Percentiles rank a stretch among this genome's conserved stretches.
Evolutionary conservation across 2,329 filamentous ascomycete genomes (phyloP).

Genomic region (Colletotrichum incanum): DNA sequence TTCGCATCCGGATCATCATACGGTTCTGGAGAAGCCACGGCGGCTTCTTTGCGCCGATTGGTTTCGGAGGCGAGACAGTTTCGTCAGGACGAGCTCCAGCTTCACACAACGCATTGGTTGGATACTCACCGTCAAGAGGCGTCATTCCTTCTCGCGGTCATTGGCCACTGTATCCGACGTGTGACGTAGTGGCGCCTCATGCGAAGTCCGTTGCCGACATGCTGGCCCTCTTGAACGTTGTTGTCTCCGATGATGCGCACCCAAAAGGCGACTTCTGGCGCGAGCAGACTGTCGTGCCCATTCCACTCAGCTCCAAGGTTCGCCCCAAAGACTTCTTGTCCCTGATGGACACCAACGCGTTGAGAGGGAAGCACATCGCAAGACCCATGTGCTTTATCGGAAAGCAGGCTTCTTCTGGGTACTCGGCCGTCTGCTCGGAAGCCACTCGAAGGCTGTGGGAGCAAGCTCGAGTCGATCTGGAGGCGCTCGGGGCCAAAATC

Average conservation of each 20-base stretch:
- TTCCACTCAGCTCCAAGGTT: constrained; percentile 53
- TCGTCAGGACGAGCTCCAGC: too few species aligned
- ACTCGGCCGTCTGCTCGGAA: constrained; percentile 19
- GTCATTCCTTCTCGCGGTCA: too few species aligned
- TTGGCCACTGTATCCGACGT: too few species aligned
- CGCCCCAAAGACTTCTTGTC: constrained; percentile 53
- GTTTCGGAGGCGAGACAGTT: constrained; percentile 53
- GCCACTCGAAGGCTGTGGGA: constrained; percentile 50
- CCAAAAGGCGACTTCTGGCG: constrained; percentile 66
- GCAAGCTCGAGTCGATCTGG: constrained; percentile 53
- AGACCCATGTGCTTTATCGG: constrained; percentile 68
- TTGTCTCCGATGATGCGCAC: constrained; percentile 59
- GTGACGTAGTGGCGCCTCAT: too few species aligned
- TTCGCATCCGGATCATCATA: constrained; percentile 70
- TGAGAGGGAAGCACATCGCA: constrained; percentile 63
- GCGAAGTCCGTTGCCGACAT: constrained; percentile 54
- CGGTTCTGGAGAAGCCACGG: constrained; percentile 64
- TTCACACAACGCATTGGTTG: too few species aligned
- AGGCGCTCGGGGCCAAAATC: constrained; percentile 59
- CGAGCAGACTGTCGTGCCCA: constrained; percentile 61
- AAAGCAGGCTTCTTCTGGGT: constrained; percentile 44
- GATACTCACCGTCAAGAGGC: too few species aligned
- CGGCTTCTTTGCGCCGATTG: constrained; percentile 66
- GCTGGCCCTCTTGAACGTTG: constrained; percentile 60
- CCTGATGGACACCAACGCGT: constrained; percentile 50